Conservation (phyloP, 306 rosid genomes). For the Astragalus glycyphyllos region DNA sequence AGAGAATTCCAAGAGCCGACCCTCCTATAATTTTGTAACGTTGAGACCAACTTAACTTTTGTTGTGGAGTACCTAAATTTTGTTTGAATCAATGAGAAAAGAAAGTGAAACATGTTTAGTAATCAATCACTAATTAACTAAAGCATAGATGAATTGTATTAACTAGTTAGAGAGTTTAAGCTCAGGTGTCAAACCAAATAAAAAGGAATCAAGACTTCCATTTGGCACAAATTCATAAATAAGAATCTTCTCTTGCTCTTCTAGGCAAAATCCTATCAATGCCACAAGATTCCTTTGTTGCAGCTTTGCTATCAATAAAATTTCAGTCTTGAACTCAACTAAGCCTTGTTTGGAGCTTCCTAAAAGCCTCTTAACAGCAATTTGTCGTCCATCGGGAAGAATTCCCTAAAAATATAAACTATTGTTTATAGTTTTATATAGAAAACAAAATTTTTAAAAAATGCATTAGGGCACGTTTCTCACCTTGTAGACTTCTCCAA, state of each 20-base stretch:
- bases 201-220: slow-evolving; percentile 56
- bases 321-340: slow-evolving; percentile 63
- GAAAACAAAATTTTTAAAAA: too few relatives aligned
- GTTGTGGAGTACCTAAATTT: not conserved
- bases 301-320: slow-evolving; percentile 58
- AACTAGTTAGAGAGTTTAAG: not conserved
- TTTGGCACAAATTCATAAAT: too few relatives aligned
- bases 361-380: slow-evolving; percentile 74
- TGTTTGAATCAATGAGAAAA: not conserved
- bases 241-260: too few relatives aligned
- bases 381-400: slow-evolving; percentile 50
- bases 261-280: too few relatives aligned
- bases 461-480: too few relatives aligned
- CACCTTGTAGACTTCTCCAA: not conserved
- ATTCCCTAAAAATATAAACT: slow-evolving; percentile 48
- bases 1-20: slow-evolving; percentile 41
- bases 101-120: not conserved
- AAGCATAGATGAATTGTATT: not conserved
- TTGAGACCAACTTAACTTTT: not conserved
- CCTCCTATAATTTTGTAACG: slow-evolving; percentile 46
- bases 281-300: slow-evolving; percentile 64
- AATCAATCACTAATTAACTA: not conserved
- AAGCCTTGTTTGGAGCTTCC: slow-evolving; percentile 55
- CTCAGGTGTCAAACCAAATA: slow-evolving; percentile 47
- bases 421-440: too few relatives aligned